Evolutionary conservation across 2,329 filamentous ascomycete genomes (phyloP).

Genomic region (Parasarocladium wereldwijsianum): DNA sequence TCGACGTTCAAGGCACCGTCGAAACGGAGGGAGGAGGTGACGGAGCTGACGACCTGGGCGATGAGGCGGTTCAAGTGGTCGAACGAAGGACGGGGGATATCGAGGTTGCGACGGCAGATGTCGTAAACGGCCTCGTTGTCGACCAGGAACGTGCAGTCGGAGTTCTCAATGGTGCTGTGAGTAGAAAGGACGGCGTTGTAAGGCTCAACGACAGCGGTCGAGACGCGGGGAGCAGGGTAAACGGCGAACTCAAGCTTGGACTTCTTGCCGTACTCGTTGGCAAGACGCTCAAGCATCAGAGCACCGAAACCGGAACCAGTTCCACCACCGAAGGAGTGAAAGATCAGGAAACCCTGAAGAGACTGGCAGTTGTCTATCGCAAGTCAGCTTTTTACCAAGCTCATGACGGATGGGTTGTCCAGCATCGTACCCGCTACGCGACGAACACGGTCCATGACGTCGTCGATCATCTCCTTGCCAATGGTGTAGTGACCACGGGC

Average conservation of each 20-base stretch:
- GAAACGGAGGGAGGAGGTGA: slow-evolving; percentile 58
- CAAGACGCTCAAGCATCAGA: slow-evolving; percentile 56
- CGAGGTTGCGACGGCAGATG: slow-evolving; percentile 58
- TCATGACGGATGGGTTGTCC: neutral
- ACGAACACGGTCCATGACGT: slow-evolving; percentile 54
- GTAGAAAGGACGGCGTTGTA: slow-evolving; percentile 63
- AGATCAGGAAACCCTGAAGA: slow-evolving; percentile 59
- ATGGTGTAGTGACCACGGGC: slow-evolving; percentile 64
- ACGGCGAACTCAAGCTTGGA: slow-evolving; percentile 63
- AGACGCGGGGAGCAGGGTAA: slow-evolving; percentile 55
- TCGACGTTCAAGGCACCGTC: slow-evolving; percentile 61
- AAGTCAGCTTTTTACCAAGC: slow-evolving; percentile 3
- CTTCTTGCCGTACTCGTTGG: slow-evolving; percentile 64
- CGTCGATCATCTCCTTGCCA: slow-evolving; percentile 62
- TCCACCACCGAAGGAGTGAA: slow-evolving; percentile 61
- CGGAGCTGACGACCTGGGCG: slow-evolving; percentile 60
- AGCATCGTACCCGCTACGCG: slow-evolving; percentile 46
- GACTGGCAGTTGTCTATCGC: slow-evolving; percentile 53
- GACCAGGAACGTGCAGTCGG: slow-evolving; percentile 66
- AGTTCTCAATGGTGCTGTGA: slow-evolving; percentile 63
- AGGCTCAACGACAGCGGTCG: slow-evolving; percentile 57
- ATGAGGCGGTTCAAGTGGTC: slow-evolving; percentile 62
- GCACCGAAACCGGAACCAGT: slow-evolving; percentile 61
- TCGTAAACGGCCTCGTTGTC: slow-evolving; percentile 66
- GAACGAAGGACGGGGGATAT: slow-evolving; percentile 53